Evolutionary conservation across 257 asterid species (phyloP).

Genomic region (Euphrasia confusa): DNA sequence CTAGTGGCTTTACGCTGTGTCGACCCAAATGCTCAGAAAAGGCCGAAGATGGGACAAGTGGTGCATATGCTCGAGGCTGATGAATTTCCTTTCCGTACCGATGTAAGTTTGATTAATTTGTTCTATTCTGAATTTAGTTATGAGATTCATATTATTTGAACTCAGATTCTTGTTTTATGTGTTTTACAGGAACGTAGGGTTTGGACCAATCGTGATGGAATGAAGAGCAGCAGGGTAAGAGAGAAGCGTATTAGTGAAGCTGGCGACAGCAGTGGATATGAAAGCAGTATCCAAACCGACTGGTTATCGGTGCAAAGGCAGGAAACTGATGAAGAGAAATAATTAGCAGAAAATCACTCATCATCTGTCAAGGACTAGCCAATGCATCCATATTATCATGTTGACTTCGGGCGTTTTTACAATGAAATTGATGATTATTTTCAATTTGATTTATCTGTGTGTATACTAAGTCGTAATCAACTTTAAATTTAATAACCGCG

Average conservation of each 20-base stretch:
- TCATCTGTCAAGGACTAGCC: too few relatives aligned
- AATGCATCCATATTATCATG: too few relatives aligned
- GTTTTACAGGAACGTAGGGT: constrained; percentile 56
- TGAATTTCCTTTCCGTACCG: constrained; percentile 73
- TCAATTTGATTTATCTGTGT: too few relatives aligned
- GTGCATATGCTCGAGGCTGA: constrained; percentile 92
- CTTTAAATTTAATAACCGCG: too few relatives aligned
- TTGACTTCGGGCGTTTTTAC: too few relatives aligned
- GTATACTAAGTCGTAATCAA: too few relatives aligned
- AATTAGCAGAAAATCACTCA: not conserved
- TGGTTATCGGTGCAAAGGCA: constrained; percentile 42
- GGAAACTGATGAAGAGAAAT: constrained; percentile 55
- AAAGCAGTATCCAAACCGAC: constrained; percentile 71
- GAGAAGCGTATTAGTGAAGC: constrained; percentile 51
- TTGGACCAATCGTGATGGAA: constrained; percentile 33
- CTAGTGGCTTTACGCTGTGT: constrained; percentile 83
- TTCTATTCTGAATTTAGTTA: too few relatives aligned
- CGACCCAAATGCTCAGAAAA: constrained; percentile 75
- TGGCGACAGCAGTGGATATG: constrained; percentile 89
- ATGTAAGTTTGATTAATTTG: constrained; percentile 38
- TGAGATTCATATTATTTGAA: too few relatives aligned
- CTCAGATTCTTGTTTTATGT: too few relatives aligned
- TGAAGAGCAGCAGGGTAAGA: constrained; percentile 7
- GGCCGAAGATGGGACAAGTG: constrained; percentile 93
- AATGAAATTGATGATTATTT: too few relatives aligned